These are phyloP conservation scores for Capsella rubella DNA, from an alignment of 441 rosid genomes.

Conservation along the genomic window DNA sequence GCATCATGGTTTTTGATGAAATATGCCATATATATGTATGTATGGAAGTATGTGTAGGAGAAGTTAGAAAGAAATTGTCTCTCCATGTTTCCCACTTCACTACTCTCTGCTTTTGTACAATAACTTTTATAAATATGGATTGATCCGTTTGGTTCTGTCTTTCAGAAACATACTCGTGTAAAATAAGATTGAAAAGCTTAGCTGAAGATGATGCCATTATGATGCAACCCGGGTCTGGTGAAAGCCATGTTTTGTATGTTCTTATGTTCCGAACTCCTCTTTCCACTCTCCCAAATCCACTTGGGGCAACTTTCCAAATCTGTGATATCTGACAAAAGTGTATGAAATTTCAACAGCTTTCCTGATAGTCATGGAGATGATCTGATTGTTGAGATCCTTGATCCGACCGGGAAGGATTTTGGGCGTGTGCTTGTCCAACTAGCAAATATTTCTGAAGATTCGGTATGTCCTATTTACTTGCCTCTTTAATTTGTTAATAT, in stretches of 20 bases:
- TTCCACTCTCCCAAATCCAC: slow-evolving; percentile 30
- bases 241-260: slow-evolving; percentile 92
- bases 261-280: slow-evolving; percentile 32
- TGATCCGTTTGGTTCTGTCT: slow-evolving; percentile 34
- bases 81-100: slow-evolving; percentile 19
- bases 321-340: slow-evolving; percentile 42
- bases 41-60: slow-evolving; percentile 14
- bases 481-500: slow-evolving; percentile 23
- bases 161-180: slow-evolving; percentile 84
- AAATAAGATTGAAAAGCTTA: slow-evolving; percentile 82
- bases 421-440: slow-evolving; percentile 97
- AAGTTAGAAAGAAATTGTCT: not conserved
- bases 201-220: slow-evolving; percentile 76
- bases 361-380: slow-evolving; percentile 98
- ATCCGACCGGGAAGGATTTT: slow-evolving; percentile 81
- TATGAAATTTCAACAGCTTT: slow-evolving; percentile 69
- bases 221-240: slow-evolving; percentile 98
- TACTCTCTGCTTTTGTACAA: slow-evolving; percentile 7
- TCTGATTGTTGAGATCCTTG: slow-evolving; percentile 86
- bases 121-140: slow-evolving; percentile 2
- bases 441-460: slow-evolving; percentile 83
- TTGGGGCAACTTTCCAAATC: slow-evolving; percentile 28
- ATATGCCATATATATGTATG: slow-evolving; percentile 11
- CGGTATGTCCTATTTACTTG: slow-evolving; percentile 52
- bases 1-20: not conserved